A percentile compares a stretch with the other conserved stretches of the same genome.
Conservation (phyloP, 2,329 filamentous ascomycete genomes). For the Cladosporium oxysporum region DNA sequence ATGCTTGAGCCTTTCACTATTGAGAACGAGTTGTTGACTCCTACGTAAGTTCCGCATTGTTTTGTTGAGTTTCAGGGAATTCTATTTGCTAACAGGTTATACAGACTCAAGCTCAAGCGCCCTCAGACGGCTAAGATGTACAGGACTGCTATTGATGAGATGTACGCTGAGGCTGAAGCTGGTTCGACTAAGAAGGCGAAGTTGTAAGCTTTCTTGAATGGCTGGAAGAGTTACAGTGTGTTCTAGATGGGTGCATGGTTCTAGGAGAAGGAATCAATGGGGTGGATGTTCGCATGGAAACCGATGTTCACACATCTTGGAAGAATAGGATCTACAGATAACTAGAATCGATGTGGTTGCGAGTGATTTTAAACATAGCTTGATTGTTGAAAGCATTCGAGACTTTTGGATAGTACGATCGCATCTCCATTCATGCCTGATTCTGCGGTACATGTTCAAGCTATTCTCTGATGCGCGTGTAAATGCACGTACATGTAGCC, state of each 20-base stretch:
- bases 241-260: neutral
- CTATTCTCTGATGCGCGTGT: neutral
- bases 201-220: constrained; percentile 42
- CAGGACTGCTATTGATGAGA: constrained; percentile 58
- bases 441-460: too few species aligned
- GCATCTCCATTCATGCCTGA: too few species aligned
- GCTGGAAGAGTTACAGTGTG: neutral
- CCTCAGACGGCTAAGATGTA: constrained; percentile 66
- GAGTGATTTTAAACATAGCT: neutral
- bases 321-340: neutral
- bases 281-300: neutral
- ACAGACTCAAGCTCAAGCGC: constrained; percentile 70
- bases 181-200: constrained; percentile 48
- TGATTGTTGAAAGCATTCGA: neutral
- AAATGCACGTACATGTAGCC: neutral
- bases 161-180: constrained; percentile 59
- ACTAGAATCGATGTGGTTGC: neutral
- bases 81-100: constrained; percentile 24
- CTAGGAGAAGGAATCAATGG: neutral
- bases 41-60: constrained; percentile 66
- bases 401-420: too few species aligned
- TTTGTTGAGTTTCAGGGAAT: neutral
- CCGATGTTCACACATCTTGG: neutral
- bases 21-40: constrained; percentile 86
- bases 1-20: constrained; percentile 88